A percentile compares a stretch with the other conserved stretches of the same genome.
Evolutionary conservation across 1,284 basidiomycete genomes (phyloP).

Genomic region (Melampsora occidentalis): DNA sequence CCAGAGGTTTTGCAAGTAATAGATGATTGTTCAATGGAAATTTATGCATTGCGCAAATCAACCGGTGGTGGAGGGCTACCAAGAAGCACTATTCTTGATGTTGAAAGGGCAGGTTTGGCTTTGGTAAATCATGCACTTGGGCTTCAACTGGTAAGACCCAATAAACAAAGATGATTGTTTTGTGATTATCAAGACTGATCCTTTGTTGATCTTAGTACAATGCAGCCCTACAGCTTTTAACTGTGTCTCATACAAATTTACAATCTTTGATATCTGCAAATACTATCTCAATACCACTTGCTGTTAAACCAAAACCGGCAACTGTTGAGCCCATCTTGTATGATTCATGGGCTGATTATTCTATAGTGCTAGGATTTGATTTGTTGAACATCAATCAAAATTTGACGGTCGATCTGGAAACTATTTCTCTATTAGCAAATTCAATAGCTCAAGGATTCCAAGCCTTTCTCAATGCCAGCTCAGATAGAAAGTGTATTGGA

Average conservation of each 20-base stretch:
- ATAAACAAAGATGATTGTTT: not conserved
- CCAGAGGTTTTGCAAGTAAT: constrained; percentile 18
- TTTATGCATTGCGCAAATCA: constrained; percentile 17
- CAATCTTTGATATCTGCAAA: constrained; percentile 16
- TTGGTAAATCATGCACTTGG: constrained; percentile 35
- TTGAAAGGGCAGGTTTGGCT: constrained; percentile 31
- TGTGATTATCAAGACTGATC: not conserved
- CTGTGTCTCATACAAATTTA: constrained; percentile 7
- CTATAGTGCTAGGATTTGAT: constrained; percentile 19
- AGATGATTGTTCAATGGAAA: constrained; percentile 3
- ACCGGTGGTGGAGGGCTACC: not conserved
- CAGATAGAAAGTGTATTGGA: constrained; percentile 11
- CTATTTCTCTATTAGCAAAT: not conserved
- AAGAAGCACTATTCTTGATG: not conserved
- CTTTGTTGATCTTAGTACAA: constrained; percentile 21
- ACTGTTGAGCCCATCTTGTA: constrained; percentile 2
- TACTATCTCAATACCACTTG: not conserved
- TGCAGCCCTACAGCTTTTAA: constrained; percentile 31
- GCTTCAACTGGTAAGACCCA: constrained; percentile 24
- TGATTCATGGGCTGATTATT: constrained; percentile 21
- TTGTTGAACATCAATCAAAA: constrained; percentile 5
- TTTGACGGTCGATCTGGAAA: not conserved
- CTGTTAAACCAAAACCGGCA: constrained; percentile 1
- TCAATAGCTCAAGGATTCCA: constrained; percentile 39
- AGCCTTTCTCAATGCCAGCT: constrained; percentile 32